phyloP scores from a whole-genome alignment of 768 basidiomycete species.

The Rhodocollybia butyracea region DNA sequence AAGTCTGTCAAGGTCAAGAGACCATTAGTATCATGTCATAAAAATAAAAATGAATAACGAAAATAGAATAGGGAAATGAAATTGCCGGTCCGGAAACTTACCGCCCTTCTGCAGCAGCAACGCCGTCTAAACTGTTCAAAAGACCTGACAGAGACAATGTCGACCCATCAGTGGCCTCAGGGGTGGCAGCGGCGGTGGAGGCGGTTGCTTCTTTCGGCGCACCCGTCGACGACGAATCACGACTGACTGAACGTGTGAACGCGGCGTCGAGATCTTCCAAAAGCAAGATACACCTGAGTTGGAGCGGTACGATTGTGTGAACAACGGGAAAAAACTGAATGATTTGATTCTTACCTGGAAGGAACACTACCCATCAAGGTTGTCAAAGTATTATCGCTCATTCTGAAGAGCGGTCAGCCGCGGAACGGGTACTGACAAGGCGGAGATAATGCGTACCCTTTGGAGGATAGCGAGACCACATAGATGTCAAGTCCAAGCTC shows the following conservation, averaged over 20 bases:
- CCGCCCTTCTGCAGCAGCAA: constrained; percentile 85
- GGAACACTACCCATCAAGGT: constrained; percentile 89
- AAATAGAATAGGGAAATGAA: background rate
- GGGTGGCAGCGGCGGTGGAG: constrained; percentile 32
- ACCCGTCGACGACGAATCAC: constrained; percentile 78
- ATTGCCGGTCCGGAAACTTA: constrained; percentile 33
- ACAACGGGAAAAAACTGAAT: background rate
- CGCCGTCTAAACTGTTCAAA: constrained; percentile 82
- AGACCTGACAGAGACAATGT: constrained; percentile 84
- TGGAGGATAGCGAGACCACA: constrained; percentile 83
- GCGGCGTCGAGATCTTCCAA: constrained; percentile 93
- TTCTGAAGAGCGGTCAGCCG: constrained; percentile 40
- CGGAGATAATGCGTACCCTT: constrained; percentile 55
- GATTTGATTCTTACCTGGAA: constrained; percentile 49
- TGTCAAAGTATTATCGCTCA: constrained; percentile 87
- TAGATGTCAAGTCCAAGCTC: constrained; percentile 89
- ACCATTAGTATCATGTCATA: constrained; percentile 9
- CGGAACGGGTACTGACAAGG: constrained; percentile 9
- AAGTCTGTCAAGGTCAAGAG: constrained; percentile 42
- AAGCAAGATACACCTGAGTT: constrained; percentile 88
- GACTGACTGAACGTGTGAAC: constrained; percentile 83
- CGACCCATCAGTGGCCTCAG: constrained; percentile 66
- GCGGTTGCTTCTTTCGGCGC: constrained; percentile 51
- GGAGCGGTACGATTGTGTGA: constrained; percentile 9
- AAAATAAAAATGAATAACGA: background rate